phyloP scores from a whole-genome alignment of 1,284 basidiomycete genomes.

The Leucocoprinus gongylophorus region DNA sequence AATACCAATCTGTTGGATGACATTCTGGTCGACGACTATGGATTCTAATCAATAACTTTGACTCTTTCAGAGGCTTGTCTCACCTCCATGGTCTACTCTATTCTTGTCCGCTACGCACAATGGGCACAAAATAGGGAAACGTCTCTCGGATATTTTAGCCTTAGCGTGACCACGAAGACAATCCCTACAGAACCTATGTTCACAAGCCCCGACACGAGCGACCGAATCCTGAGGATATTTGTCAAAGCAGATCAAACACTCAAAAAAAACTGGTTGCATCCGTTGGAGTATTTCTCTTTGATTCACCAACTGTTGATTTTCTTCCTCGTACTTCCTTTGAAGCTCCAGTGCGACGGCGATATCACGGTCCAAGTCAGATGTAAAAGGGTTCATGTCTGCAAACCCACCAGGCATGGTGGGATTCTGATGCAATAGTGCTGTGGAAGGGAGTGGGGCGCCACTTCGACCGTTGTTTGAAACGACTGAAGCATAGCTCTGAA shows the following conservation, averaged over 20 bases:
- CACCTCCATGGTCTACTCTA: slow-evolving; percentile 33
- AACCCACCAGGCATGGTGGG: slow-evolving; percentile 12
- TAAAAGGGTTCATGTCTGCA: slow-evolving; percentile 13
- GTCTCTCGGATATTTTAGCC: slow-evolving; percentile 44
- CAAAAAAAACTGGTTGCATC: slow-evolving; percentile 28
- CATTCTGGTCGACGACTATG: slow-evolving; percentile 8
- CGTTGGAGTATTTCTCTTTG: slow-evolving; percentile 32
- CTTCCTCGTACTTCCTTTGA: slow-evolving; percentile 41
- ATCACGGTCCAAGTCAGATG: slow-evolving; percentile 8
- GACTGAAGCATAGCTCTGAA: neutral
- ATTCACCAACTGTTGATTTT: slow-evolving; percentile 34
- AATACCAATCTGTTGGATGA: slow-evolving; percentile 37
- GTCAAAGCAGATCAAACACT: slow-evolving; percentile 56
- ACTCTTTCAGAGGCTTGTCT: slow-evolving; percentile 13
- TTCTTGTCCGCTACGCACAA: slow-evolving; percentile 35
- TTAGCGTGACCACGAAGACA: slow-evolving; percentile 43
- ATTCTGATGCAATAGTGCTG: neutral
- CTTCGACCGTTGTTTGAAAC: neutral
- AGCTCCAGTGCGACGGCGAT: slow-evolving; percentile 27
- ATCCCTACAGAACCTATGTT: slow-evolving; percentile 48
- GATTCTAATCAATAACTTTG: neutral
- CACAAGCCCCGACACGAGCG: slow-evolving; percentile 40
- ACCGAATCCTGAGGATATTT: slow-evolving; percentile 39
- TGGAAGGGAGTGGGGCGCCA: neutral
- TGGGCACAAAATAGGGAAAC: slow-evolving; percentile 58